Conservation (phyloP, 2,329 filamentous ascomycete species). For the Westerdykella sp. region DNA sequence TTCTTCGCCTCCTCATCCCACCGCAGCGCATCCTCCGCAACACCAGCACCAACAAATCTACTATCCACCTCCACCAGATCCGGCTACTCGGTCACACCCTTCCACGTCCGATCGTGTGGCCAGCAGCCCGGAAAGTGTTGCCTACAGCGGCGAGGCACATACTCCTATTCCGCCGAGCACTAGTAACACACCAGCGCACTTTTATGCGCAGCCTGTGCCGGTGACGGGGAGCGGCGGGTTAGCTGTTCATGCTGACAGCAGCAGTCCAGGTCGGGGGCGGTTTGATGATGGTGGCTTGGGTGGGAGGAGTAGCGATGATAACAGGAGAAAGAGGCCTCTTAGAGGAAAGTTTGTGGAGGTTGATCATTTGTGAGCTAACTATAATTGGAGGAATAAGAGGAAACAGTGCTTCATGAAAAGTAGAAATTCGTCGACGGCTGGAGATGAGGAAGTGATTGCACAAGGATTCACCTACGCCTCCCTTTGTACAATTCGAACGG, state of each 20-base stretch:
- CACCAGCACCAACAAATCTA: conserved; percentile 20
- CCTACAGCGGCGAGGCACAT: conserved; percentile 15
- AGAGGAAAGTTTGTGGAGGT: conserved; percentile 15
- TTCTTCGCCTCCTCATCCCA: conserved; percentile 11
- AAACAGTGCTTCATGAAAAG: too few species aligned
- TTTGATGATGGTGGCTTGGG: conserved; percentile 3
- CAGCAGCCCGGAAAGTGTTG: conserved; percentile 10
- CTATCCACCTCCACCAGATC: conserved; percentile 22
- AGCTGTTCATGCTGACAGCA: background rate
- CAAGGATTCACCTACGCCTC: too few species aligned
- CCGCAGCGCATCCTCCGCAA: conserved; percentile 2
- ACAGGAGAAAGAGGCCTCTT: conserved; percentile 13
- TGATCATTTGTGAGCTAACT: conserved; percentile 1
- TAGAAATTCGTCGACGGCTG: too few species aligned
- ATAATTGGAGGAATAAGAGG: too few species aligned
- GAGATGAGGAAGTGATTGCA: too few species aligned
- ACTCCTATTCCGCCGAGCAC: conserved; percentile 12
- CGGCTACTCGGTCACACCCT: conserved; percentile 11
- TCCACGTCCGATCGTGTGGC: conserved; percentile 11
- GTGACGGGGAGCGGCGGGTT: conserved; percentile 4
- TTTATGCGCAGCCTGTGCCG: conserved; percentile 26
- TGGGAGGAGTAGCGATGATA: conserved; percentile 3
- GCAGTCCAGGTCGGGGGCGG: conserved; percentile 1
- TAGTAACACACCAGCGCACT: conserved; percentile 30
- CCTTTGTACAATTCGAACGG: too few species aligned